These are phyloP conservation scores for Glomus cerebriforme DNA, from an alignment of 192 early-diverging fungal genomes.

Conservation along the genomic window DNA sequence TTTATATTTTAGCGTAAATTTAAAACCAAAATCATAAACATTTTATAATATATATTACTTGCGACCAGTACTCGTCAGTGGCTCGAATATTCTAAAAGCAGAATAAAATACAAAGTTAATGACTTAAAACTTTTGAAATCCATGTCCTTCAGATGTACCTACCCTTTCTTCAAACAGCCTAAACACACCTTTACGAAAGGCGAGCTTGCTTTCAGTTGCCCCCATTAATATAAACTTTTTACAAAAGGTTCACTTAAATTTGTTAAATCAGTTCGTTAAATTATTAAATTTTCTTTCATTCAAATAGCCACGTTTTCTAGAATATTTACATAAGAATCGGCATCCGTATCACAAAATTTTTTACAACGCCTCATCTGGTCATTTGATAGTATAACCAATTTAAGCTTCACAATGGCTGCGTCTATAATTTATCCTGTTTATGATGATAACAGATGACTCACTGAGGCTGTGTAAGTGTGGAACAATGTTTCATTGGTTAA, in stretches of 20 bases:
- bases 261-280: too few relatives aligned
- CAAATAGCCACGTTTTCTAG: too few relatives aligned
- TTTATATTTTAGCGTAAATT: not conserved
- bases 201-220: constrained; percentile 83
- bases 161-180: constrained; percentile 79
- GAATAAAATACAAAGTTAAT: not conserved
- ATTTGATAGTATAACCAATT: too few relatives aligned
- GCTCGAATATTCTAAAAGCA: constrained; percentile 39
- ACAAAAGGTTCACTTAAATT: too few relatives aligned
- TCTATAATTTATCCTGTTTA: too few relatives aligned
- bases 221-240: constrained; percentile 60
- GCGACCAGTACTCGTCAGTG: constrained; percentile 49
- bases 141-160: constrained; percentile 34
- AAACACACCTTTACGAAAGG: constrained; percentile 87
- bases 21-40: not conserved
- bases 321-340: too few relatives aligned
- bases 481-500: not conserved
- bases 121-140: not conserved
- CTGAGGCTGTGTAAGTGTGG: not conserved
- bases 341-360: too few relatives aligned
- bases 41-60: constrained; percentile 38
- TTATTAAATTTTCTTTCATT: too few relatives aligned
- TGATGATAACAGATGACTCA: too few relatives aligned
- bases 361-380: too few relatives aligned
- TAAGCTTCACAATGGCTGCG: too few relatives aligned